These are phyloP conservation scores for Fusarium torreyae DNA, from an alignment of 2,329 filamentous ascomycete genomes.

Conservation along the genomic window DNA sequence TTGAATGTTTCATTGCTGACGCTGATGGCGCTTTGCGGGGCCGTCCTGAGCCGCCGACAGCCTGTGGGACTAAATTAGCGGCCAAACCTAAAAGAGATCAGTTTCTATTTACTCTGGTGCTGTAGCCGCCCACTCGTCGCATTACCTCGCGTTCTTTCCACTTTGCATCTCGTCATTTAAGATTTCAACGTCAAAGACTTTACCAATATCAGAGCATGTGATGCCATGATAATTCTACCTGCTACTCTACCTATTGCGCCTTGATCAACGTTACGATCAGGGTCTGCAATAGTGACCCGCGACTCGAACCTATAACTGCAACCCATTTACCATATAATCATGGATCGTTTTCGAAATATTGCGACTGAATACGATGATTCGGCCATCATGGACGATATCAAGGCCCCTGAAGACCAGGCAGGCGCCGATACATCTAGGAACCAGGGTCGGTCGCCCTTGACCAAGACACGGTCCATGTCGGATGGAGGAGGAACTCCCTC, in stretches of 20 bases:
- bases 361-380: conserved; percentile 52
- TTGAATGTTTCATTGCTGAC: conserved; percentile 24
- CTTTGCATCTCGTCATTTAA: conserved; percentile 29
- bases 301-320: conserved; percentile 10
- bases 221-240: conserved; percentile 37
- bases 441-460: conserved; percentile 58
- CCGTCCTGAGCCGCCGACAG: conserved; percentile 29
- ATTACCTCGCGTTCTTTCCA: conserved; percentile 40
- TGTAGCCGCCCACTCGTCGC: conserved; percentile 39
- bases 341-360: conserved; percentile 43
- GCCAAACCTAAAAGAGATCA: conserved; percentile 39
- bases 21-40: conserved; percentile 26
- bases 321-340: conserved; percentile 12
- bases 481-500: conserved; percentile 72
- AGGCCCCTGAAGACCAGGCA: conserved; percentile 35
- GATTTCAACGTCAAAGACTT: conserved; percentile 9
- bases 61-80: conserved; percentile 35
- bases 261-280: conserved; percentile 42
- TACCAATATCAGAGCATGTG: conserved; percentile 19
- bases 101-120: conserved; percentile 38
- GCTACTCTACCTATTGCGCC: conserved; percentile 31
- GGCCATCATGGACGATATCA: conserved; percentile 54
- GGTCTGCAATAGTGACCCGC: conserved; percentile 24
- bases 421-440: conserved; percentile 24
- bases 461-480: conserved; percentile 75